Evolutionary conservation across 192 early-diverging fungal species (phyloP), one percentile per base, ranked within the genome.

Genomic region (Pilaira anomala): DNA sequence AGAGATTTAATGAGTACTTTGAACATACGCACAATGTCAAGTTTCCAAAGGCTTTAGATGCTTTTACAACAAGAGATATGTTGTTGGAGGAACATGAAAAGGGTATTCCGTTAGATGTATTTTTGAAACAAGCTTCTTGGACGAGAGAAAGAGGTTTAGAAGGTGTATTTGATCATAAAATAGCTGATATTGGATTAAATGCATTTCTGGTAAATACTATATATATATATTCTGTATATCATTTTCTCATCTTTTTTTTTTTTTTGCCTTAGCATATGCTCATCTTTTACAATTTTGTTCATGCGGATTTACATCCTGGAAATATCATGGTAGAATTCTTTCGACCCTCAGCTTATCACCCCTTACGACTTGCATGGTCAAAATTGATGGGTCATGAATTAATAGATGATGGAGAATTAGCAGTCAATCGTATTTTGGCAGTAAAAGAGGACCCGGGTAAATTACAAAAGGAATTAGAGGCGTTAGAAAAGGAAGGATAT

Each of bases 291-390:
- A 98, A 98, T 71, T 94, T 96, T 79, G 84, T 92, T 22, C 96
- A 98, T 66, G 89, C 92, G 4, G 96, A 97, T 72, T 63, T 97
- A 59, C 96, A 98, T 55, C 94, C 94, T 16, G 96, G 93, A 33
- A 98, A 98, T 65, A 96, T 97, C 48, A 72, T 93, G 67, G 82
- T 98, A 1, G 84, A 84, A 11, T 93, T 96, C 63, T 78, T 76
- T 44, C 86, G 83, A 66, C 87, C 87, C 3, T 74, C 77, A 21
- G 74, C 76, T 21, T 78, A 77, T 51, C 77, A 75, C 26, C 81
- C 60, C 45, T 74, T 86, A 66, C 83, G 69, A 63, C 75, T 71
- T 18, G 65, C 65, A 28, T 80, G 53, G 70, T 39, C 24, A 26
- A 73, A 48, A 36, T 63, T 65, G 21, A 57, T 41, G 16, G 66